Percentiles rank a stretch among this genome's conserved stretches.
phyloP scores from a whole-genome alignment of 169 alveolate genomes.

The Plasmodium vivax region DNA sequence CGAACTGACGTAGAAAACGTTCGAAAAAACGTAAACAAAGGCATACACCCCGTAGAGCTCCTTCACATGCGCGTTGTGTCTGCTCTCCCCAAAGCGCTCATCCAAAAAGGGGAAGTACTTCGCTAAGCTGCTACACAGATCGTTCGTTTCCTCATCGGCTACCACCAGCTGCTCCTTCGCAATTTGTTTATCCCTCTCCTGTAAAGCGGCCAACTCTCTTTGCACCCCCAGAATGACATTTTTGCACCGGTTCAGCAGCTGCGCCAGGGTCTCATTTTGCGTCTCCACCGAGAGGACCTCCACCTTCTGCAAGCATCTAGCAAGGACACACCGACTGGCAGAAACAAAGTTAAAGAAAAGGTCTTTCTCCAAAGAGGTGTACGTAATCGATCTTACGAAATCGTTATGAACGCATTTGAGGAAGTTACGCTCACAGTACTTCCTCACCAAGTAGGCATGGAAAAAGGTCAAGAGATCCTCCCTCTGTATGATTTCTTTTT shows the following conservation, averaged over 20 bases:
- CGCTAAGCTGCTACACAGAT: neutral
- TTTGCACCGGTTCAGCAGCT: neutral
- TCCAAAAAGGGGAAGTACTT: constrained; percentile 35
- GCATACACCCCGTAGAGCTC: constrained; percentile 26
- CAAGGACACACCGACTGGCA: neutral
- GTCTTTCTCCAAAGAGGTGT: neutral
- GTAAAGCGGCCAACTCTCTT: constrained; percentile 2
- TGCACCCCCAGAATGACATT: neutral
- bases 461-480: constrained; percentile 9
- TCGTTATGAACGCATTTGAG: constrained; percentile 13
- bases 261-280: neutral
- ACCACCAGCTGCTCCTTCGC: neutral
- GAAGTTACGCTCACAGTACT: constrained; percentile 27
- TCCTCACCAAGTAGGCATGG: constrained; percentile 40
- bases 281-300: constrained; percentile 11
- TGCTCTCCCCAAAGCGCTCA: constrained; percentile 1
- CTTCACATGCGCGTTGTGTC: neutral
- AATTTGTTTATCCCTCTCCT: neutral
- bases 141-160: neutral
- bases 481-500: neutral
- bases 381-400: constrained; percentile 4
- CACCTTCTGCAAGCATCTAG: neutral
- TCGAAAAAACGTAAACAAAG: constrained; percentile 21
- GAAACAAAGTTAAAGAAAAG: neutral
- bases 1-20: constrained; percentile 13